Conservation (phyloP, 768 basidiomycete species). For the Auriscalpium microsporum region DNA sequence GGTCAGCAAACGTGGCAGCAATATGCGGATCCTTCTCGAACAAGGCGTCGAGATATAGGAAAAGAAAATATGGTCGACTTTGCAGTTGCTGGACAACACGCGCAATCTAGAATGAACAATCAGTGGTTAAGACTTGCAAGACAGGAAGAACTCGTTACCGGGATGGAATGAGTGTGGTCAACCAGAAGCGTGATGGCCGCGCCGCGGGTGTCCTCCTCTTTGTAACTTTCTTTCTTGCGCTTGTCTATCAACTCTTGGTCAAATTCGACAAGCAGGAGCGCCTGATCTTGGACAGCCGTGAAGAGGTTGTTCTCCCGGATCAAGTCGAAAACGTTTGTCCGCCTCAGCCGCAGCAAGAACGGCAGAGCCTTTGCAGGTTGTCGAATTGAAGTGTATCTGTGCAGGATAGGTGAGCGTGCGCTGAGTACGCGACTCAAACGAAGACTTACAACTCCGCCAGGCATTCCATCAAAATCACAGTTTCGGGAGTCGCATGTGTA, state of each 20-base stretch:
- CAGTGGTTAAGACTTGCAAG: neutral
- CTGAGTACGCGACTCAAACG: slow-evolving; percentile 1
- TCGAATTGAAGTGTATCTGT: slow-evolving; percentile 74
- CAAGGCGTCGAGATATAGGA: slow-evolving; percentile 87
- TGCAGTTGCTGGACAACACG: slow-evolving; percentile 85
- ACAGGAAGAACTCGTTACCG: slow-evolving; percentile 42
- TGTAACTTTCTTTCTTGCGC: slow-evolving; percentile 33
- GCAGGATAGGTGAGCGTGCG: neutral
- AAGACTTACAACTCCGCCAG: slow-evolving; percentile 73
- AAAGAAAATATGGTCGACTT: slow-evolving; percentile 70
- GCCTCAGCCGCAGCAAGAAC: slow-evolving; percentile 78
- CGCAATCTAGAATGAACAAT: slow-evolving; percentile 48
- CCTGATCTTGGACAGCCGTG: slow-evolving; percentile 91
- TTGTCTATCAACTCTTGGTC: slow-evolving; percentile 78
- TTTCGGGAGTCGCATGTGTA: slow-evolving; percentile 32
- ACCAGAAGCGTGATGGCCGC: slow-evolving; percentile 83
- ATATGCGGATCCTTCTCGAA: slow-evolving; percentile 81
- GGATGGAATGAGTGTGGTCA: slow-evolving; percentile 93
- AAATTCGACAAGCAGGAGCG: slow-evolving; percentile 86
- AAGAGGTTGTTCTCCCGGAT: slow-evolving; percentile 92
- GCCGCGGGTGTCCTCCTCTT: slow-evolving; percentile 41
- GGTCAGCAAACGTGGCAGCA: slow-evolving; percentile 74
- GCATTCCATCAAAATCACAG: slow-evolving; percentile 81
- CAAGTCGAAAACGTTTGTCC: slow-evolving; percentile 88
- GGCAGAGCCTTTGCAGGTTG: slow-evolving; percentile 94